Evolutionary conservation across 2,329 filamentous ascomycete species (phyloP).

Genomic region (Karstenula rhodostoma): DNA sequence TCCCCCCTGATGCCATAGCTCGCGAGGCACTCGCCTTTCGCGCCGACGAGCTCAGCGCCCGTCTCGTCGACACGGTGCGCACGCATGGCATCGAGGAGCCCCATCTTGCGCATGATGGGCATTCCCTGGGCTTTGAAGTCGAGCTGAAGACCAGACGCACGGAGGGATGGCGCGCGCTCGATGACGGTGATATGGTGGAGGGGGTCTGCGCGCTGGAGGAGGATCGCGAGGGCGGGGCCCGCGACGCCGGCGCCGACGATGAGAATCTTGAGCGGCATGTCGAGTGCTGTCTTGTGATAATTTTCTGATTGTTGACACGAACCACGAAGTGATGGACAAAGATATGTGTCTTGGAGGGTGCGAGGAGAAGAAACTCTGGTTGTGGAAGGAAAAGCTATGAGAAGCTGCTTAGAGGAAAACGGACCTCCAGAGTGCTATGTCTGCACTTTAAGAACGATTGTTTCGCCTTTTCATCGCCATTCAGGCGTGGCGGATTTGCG

Average conservation of each 20-base stretch:
- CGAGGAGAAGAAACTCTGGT: background rate
- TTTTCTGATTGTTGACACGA: too few relatives aligned
- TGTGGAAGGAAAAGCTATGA: background rate
- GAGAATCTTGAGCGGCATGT: conserved; percentile 36
- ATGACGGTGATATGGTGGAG: conserved; percentile 50
- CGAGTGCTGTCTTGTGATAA: too few relatives aligned
- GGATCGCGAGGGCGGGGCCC: conserved; percentile 57
- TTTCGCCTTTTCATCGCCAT: background rate
- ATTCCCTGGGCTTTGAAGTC: conserved; percentile 56
- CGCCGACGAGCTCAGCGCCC: conserved; percentile 49
- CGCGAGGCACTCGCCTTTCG: conserved; percentile 25
- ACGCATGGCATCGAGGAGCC: conserved; percentile 48
- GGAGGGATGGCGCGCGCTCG: conserved; percentile 53
- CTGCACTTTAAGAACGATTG: background rate
- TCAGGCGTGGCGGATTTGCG: background rate
- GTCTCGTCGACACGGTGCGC: conserved; percentile 46
- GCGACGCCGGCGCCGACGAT: conserved; percentile 38
- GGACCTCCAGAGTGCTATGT: background rate
- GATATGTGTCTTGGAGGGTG: background rate
- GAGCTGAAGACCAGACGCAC: conserved; percentile 56
- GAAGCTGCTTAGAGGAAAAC: background rate
- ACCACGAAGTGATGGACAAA: too few relatives aligned
- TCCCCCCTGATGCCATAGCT: conserved; percentile 23
- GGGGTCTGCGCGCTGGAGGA: conserved; percentile 54
- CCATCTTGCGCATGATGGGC: conserved; percentile 52